Evolutionary conservation across 1,284 basidiomycete species (phyloP).

Genomic region (Sporisorium scitamineum): DNA sequence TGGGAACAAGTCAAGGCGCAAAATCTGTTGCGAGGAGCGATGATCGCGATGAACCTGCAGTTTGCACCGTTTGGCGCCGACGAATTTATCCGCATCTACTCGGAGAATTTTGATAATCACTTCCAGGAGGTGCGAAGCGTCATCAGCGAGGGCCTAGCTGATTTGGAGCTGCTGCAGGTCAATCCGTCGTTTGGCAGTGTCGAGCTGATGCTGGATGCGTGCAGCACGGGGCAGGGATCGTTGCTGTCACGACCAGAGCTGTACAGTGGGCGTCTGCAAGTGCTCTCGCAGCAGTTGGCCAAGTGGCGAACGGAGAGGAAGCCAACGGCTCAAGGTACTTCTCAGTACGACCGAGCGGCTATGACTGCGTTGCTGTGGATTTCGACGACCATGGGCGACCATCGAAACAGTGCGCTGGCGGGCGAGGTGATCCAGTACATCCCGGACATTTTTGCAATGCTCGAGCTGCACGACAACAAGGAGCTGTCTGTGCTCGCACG

Average conservation of each 20-base stretch:
- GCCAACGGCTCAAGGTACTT: slow-evolving; percentile 69
- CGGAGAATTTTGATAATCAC: slow-evolving; percentile 64
- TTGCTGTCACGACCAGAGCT: slow-evolving; percentile 72
- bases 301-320: slow-evolving; percentile 66
- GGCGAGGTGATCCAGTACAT: slow-evolving; percentile 61
- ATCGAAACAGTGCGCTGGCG: slow-evolving; percentile 60
- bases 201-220: slow-evolving; percentile 77
- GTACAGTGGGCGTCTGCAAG: slow-evolving; percentile 73
- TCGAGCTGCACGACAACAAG: slow-evolving; percentile 66
- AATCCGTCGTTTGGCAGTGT: slow-evolving; percentile 81
- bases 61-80: slow-evolving; percentile 50
- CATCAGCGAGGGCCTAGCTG: slow-evolving; percentile 69
- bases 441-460: slow-evolving; percentile 65
- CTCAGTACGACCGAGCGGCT: slow-evolving; percentile 63
- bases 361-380: slow-evolving; percentile 65
- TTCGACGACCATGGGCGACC: slow-evolving; percentile 64
- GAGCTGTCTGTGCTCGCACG: slow-evolving; percentile 60
- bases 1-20: slow-evolving; percentile 70
- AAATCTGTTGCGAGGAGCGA: slow-evolving; percentile 72
- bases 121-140: slow-evolving; percentile 70
- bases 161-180: slow-evolving; percentile 70
- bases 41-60: slow-evolving; percentile 53
- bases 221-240: slow-evolving; percentile 73
- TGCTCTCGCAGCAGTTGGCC: slow-evolving; percentile 63
- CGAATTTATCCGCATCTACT: slow-evolving; percentile 63